These are phyloP conservation scores for Monosporascus sp. DNA, from an alignment of 2,329 filamentous ascomycete genomes.

Conservation along the genomic window DNA sequence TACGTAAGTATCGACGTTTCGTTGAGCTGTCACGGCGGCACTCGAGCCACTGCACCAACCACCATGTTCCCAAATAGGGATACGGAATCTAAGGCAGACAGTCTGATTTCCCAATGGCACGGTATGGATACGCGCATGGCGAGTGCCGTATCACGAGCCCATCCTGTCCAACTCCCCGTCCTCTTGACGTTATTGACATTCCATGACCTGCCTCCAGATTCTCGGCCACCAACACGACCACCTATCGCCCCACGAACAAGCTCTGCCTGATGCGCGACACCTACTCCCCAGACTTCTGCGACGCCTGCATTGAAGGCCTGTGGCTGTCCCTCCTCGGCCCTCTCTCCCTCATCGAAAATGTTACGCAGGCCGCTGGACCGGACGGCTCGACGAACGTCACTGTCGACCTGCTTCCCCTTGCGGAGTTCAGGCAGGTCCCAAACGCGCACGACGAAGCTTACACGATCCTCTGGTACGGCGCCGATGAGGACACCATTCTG, in stretches of 20 bases:
- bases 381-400: slow-evolving; percentile 18
- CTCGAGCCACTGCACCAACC: too few relatives aligned
- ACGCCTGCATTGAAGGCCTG: slow-evolving; percentile 25
- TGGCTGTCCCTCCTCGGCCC: slow-evolving; percentile 22
- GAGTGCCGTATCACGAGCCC: neutral
- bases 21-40: neutral
- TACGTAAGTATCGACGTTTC: slow-evolving; percentile 14
- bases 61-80: too few relatives aligned
- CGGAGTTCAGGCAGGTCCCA: slow-evolving; percentile 19
- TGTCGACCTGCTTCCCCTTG: slow-evolving; percentile 21
- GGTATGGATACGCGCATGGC: too few relatives aligned
- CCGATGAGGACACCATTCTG: slow-evolving; percentile 14
- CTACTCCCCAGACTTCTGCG: slow-evolving; percentile 23
- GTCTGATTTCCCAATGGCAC: too few relatives aligned
- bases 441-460: slow-evolving; percentile 19
- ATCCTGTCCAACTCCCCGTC: neutral
- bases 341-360: slow-evolving; percentile 21
- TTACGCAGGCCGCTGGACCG: slow-evolving; percentile 15
- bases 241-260: slow-evolving; percentile 26
- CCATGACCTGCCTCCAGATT: slow-evolving; percentile 11
- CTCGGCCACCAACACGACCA: slow-evolving; percentile 19
- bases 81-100: too few relatives aligned
- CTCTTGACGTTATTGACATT: neutral
- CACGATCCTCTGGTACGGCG: slow-evolving; percentile 22
- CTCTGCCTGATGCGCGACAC: slow-evolving; percentile 24